Evolutionary conservation across 2,329 filamentous ascomycete genomes (phyloP), one percentile per base, ranked within the genome.

Genomic region (Fusarium secorum): DNA sequence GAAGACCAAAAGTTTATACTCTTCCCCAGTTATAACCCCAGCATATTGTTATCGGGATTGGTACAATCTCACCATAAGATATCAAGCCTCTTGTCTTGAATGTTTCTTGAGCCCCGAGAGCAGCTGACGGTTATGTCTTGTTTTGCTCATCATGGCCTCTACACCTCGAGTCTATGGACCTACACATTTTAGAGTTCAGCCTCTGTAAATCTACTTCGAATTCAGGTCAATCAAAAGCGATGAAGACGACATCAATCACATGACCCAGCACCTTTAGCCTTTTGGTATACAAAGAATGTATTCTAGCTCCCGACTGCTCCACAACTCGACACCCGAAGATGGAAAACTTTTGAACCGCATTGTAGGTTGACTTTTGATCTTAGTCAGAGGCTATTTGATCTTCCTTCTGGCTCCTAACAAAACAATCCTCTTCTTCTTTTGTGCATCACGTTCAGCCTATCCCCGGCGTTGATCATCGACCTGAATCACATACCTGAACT

Each of bases 321-420:
- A 76, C 74, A 67, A 66, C 63, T 64, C 61, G 62, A 57, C 66
- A 55, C 64, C 62, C 64, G 66, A 67, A 69, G 71, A 71, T 73
- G 41, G 64, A 76, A 76, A 76, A 75, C 60, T 76, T 76, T 73
- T 76, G 70, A 70, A 67, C 69, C 49, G 52, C 49, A 61, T 65
- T 60, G 33, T 42, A n/a, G 7, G 41, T 63, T 49, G 33, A 57
- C 51, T 67, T 26, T 68, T 35, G 49, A 49, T 74, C 56, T 75
- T 70, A 71, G 69, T 75, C 63, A 64, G 59, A 56, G 59, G 20
- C 22, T 46, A 44, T 54, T 55, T 53, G 22, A 61, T 51, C 54
- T 24, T 57, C 38, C 22, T 45, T 36, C 17, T 52, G 24, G 45
- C 30, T 33, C 36, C 32, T 56, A 35, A 33, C 48, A 57, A 33